A percentile compares a stretch with the other conserved stretches of the same genome.
These are phyloP conservation scores for Prunus mira DNA, from an alignment of 306 rosid species.

Conservation along the genomic window DNA sequence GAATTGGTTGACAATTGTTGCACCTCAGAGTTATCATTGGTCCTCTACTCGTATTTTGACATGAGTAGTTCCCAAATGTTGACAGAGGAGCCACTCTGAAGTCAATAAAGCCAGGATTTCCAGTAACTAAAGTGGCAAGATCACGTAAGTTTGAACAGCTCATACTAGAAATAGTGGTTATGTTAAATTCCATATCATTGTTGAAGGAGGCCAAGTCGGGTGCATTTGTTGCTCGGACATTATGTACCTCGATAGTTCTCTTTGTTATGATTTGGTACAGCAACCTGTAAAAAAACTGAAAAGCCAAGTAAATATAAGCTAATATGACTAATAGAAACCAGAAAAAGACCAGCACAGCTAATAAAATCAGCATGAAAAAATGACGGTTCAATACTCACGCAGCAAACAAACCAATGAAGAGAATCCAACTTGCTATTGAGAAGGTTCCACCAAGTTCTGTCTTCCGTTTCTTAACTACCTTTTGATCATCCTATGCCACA, in stretches of 20 bases:
- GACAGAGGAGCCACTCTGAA: conserved; percentile 57
- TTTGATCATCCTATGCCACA: conserved; percentile 72
- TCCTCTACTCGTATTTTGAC: conserved; percentile 82
- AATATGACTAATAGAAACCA: conserved; percentile 16
- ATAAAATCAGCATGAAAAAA: neutral
- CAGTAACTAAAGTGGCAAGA: conserved; percentile 61
- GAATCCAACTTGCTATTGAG: conserved; percentile 97
- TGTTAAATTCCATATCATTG: conserved; percentile 84
- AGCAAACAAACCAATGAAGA: conserved; percentile 82
- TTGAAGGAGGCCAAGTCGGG: conserved; percentile 66
- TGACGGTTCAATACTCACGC: conserved; percentile 59
- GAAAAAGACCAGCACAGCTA: neutral
- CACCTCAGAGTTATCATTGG: conserved; percentile 67
- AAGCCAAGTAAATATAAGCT: conserved; percentile 38
- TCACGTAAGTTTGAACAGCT: conserved; percentile 81
- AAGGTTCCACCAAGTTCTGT: conserved; percentile 99
- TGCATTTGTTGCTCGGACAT: conserved; percentile 77
- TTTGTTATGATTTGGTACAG: conserved; percentile 89
- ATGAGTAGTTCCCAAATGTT: conserved; percentile 56
- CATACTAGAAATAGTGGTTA: conserved; percentile 82
- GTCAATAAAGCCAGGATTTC: conserved; percentile 81
- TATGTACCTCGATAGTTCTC: conserved; percentile 89
- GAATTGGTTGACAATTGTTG: conserved; percentile 49
- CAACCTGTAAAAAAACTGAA: conserved; percentile 65
- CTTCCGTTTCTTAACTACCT: conserved; percentile 80